These are phyloP conservation scores for Komagataella populi DNA, from an alignment of 805 yeast species.

Conservation along the genomic window DNA sequence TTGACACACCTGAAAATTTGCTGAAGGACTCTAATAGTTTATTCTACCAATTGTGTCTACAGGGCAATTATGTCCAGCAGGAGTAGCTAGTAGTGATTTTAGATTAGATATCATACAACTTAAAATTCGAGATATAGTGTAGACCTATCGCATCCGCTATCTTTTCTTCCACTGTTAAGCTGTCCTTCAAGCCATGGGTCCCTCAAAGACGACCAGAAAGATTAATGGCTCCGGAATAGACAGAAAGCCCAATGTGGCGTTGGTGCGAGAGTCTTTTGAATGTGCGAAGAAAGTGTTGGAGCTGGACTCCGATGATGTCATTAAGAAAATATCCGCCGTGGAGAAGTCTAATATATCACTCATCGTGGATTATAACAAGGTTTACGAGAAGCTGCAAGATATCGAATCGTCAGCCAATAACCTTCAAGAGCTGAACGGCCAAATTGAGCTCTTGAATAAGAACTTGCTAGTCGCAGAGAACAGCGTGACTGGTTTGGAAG, in stretches of 20 bases:
- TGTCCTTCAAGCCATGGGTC: not conserved
- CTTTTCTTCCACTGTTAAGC: not conserved
- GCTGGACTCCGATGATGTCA: slow-evolving; percentile 1
- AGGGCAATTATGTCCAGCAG: slow-evolving; percentile 16
- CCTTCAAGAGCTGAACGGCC: not conserved
- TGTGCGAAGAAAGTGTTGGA: slow-evolving; percentile 1
- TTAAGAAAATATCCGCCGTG: not conserved
- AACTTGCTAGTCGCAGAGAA: not conserved
- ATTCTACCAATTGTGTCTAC: slow-evolving; percentile 42
- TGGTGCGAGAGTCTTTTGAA: slow-evolving; percentile 1
- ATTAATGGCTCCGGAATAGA: not conserved
- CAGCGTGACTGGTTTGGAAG: not conserved
- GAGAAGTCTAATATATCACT: slow-evolving; percentile 1
- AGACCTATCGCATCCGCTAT: not conserved
- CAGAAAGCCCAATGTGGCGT: not conserved
- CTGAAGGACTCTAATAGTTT: slow-evolving; percentile 26
- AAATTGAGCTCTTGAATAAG: not conserved
- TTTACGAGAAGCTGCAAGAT: not conserved
- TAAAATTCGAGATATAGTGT: not conserved
- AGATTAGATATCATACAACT: not conserved
- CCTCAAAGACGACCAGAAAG: not conserved
- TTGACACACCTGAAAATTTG: slow-evolving; percentile 51
- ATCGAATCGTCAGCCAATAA: not conserved
- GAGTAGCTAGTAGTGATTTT: not conserved
- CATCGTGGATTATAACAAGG: not conserved